Evolutionary conservation across 306 rosid species (phyloP), one percentile per base, ranked within the genome.

Genomic region (Fragaria ananassa): DNA sequence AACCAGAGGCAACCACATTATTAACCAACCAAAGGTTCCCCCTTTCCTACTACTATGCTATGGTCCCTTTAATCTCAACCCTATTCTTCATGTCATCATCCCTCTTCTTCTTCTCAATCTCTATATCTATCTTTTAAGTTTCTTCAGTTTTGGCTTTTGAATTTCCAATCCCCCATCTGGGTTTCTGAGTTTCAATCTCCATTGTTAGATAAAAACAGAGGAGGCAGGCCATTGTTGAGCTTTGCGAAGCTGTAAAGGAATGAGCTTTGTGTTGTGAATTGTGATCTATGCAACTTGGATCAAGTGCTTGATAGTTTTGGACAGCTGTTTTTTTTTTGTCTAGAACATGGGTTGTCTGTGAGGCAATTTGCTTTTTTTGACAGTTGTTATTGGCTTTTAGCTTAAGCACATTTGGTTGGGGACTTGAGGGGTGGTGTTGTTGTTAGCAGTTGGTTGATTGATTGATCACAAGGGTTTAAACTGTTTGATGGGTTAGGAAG

Each of bases 21-120:
- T 1, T 19, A 69, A 74, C 74, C 79, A 66, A 72, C 86, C 76
- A 86, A 86, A 79, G 84, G 85, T 78, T 80, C 82, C 73, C 81
- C 77, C 81, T 73, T 77, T 61, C 82, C 68, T 77, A 62, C 68
- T 73, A 53, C 71, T 17, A 65, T 57, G 79, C 79, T 73, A n/a
- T 73, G 72, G 79, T 62, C 62, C 41, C n/a, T 31, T 68, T 39
- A 10, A 58, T 41, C 46, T 27, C 69, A 54, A 56, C 53, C 67
- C 57, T 46, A 21, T 13, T 41, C 17, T 25, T 41, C 37, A 31
- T 57, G 35, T 39, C 71, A 41, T 58, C 13, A 68, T 23, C 73
- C 57, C 44, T 27, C 50, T 51, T 54, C 46, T 79, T 47, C 75
- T 27, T 71, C 72, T 71, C 74, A 64, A 17, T 64, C 23, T 3